Evolutionary conservation across 164 flowering plant species (phyloP).

Genomic region (Stephania japonica): DNA sequence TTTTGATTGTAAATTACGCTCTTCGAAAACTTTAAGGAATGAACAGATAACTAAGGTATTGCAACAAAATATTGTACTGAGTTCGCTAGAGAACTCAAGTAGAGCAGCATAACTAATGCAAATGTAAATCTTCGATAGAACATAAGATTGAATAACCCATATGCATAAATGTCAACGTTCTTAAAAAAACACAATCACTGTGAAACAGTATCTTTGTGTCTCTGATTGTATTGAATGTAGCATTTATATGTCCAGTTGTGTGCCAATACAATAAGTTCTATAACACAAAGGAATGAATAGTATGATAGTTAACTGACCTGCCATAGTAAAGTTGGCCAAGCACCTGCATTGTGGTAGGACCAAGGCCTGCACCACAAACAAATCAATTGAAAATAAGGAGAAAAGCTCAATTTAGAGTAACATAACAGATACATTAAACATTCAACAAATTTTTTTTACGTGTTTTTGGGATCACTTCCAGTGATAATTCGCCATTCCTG

Average conservation of each 20-base stretch:
- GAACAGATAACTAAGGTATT: not conserved
- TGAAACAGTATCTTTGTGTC: not conserved
- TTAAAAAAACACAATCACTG: not conserved
- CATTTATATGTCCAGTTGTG: not conserved
- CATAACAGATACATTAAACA: not conserved
- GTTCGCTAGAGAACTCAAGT: not conserved
- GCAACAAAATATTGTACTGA: not conserved
- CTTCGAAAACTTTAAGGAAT: not conserved
- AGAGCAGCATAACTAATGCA: not conserved
- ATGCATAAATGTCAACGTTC: not conserved
- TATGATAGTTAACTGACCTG: slow-evolving; percentile 45
- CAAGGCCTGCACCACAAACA: slow-evolving; percentile 65
- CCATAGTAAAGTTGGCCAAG: slow-evolving; percentile 97
- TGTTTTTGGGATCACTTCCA: slow-evolving; percentile 92
- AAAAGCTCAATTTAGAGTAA: not conserved
- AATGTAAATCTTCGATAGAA: not conserved
- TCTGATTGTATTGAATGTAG: not conserved
- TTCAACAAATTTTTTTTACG: slow-evolving; percentile 37
- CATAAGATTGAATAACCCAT: not conserved
- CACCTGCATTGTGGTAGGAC: slow-evolving; percentile 94
- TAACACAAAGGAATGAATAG: not conserved
- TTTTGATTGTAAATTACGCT: not conserved
- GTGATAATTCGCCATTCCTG: slow-evolving; percentile 84
- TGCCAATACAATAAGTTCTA: not conserved
- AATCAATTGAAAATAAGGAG: slow-evolving; percentile 1